These are phyloP conservation scores for Dendrothele bispora DNA, from an alignment of 768 basidiomycete species.

Conservation along the genomic window DNA sequence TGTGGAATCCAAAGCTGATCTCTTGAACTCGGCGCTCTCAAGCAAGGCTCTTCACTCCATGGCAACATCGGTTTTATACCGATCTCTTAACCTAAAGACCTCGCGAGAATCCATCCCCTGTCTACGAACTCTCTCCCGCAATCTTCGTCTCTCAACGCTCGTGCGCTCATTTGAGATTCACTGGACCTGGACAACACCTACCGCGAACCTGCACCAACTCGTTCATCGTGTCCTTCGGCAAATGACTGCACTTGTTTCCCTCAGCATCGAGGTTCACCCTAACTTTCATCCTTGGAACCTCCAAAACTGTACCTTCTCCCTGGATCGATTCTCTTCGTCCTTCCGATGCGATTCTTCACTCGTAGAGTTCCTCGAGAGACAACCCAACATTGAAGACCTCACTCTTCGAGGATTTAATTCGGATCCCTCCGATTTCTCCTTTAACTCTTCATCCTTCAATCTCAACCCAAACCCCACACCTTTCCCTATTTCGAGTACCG, in stretches of 20 bases:
- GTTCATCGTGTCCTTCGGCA: conserved; percentile 42
- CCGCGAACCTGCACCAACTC: conserved; percentile 48
- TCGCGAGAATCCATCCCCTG: conserved; percentile 33
- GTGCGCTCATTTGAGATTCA: conserved; percentile 51
- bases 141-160: conserved; percentile 33
- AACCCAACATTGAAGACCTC: conserved; percentile 48
- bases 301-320: conserved; percentile 38
- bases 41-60: conserved; percentile 25
- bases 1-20: conserved; percentile 23
- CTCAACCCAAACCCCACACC: conserved; percentile 8
- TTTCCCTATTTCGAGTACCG: conserved; percentile 35
- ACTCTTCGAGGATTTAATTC: conserved; percentile 54
- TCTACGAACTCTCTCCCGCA: conserved; percentile 38
- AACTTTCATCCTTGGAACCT: conserved; percentile 49
- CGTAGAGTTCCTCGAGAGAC: conserved; percentile 51
- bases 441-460: conserved; percentile 5
- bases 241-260: conserved; percentile 37
- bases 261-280: conserved; percentile 52
- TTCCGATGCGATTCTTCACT: conserved; percentile 51
- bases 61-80: conserved; percentile 34
- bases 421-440: conserved; percentile 26
- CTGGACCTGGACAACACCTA: conserved; percentile 34
- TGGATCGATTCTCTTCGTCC: conserved; percentile 53
- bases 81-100: conserved; percentile 31
- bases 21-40: conserved; percentile 21